Evolutionary conservation across 106 monocot species (phyloP), one percentile per base, ranked within the genome.

Genomic region (Xerophyta viscosa): DNA sequence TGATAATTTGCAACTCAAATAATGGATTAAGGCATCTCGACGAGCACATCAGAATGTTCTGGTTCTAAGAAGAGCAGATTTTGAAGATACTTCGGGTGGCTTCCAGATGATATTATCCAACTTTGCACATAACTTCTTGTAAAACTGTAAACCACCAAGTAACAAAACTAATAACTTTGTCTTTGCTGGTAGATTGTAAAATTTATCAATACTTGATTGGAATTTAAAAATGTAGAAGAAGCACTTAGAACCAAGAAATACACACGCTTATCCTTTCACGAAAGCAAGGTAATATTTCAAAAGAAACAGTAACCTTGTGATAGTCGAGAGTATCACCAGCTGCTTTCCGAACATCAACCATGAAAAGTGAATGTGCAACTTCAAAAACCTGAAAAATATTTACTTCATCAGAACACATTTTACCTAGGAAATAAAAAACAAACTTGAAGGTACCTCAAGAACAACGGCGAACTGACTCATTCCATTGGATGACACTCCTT

Each of bases 301-400:
- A 11, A 11, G 5, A 33, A 33, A 33, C 5, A 11, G 33, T 37
- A 26, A 94, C 93, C 88, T 65, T 84, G 72, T 88, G 93, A 75
- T 94, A 94, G 59, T 94, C 84, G 27, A 84, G 62, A 48, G 84
- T 84, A 54, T 94, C 88, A 20, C 93, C 93, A 46, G 88, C 74
- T 67, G 80, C 88, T 61, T 78, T 88, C 24, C 93, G 77, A 33
- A 94, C 84, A 69, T 94, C 88, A 47, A 84, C 75, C 93, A 94
- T 94, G 67, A 84, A 94, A 20, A 94, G 75, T 36, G 93, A 84
- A 48, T 79, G 75, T 2, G 81, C 93, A 47, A 94, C 93, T 88
- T 94, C 81, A 51, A 63, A 94, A 64, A 94, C 84, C 93, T 92
- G 76, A 17, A 20, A n/a, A 39, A 56, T 27, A 60, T 33, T 21